Evolutionary conservation across 1,139 yeast species (phyloP).

Genomic region (Yamadazyma atlantica): DNA sequence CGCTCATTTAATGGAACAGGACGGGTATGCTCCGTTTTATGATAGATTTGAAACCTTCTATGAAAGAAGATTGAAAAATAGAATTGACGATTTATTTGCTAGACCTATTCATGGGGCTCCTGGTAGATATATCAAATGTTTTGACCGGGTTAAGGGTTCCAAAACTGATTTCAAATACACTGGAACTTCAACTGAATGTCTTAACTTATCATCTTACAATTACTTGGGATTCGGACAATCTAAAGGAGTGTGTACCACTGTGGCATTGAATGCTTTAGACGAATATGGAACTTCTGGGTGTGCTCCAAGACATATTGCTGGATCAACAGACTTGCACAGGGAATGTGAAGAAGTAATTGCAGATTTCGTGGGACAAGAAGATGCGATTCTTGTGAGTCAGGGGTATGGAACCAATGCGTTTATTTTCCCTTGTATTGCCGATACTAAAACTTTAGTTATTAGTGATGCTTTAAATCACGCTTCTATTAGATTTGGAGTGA

Average conservation of each 20-base stretch:
- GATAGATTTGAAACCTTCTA: conserved; percentile 93
- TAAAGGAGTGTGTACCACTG: conserved; percentile 86
- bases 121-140: conserved; percentile 82
- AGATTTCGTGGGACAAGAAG: conserved; percentile 87
- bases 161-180: conserved; percentile 65
- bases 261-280: conserved; percentile 61
- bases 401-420: conserved; percentile 98
- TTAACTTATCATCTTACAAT: conserved; percentile 87
- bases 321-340: conserved; percentile 73
- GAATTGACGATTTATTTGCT: conserved; percentile 93
- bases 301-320: conserved; percentile 73
- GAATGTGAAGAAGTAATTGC: conserved; percentile 80
- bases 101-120: conserved; percentile 97
- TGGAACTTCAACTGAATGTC: conserved; percentile 73
- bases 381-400: conserved; percentile 82
- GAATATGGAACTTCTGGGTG: conserved; percentile 77
- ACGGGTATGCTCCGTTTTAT: conserved; percentile 96
- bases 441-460: conserved; percentile 83
- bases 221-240: conserved; percentile 97
- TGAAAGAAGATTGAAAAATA: conserved; percentile 84
- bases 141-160: conserved; percentile 69
- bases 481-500: conserved; percentile 90
- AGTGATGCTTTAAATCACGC: conserved; percentile 96
- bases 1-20: conserved; percentile 66
- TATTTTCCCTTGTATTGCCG: conserved; percentile 79